These are phyloP conservation scores for Viola pubescens DNA, from an alignment of 441 rosid species.

Conservation along the genomic window DNA sequence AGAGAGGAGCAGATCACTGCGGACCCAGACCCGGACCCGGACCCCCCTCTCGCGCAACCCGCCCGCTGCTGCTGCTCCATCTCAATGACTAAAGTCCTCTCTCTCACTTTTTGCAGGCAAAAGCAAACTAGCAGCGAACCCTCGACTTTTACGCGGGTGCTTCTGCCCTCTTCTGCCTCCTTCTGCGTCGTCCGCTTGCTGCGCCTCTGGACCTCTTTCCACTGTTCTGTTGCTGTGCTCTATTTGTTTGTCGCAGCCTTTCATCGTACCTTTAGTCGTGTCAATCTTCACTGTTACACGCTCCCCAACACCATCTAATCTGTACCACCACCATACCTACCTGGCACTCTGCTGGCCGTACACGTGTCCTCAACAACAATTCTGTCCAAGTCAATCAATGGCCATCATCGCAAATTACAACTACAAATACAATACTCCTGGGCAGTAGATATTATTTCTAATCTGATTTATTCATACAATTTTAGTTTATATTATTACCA, in stretches of 20 bases:
- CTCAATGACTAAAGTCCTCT: constrained; percentile 14
- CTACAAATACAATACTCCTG: no score
- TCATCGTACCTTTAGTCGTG: constrained; percentile 32
- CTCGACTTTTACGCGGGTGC: constrained; percentile 62
- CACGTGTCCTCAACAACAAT: not conserved
- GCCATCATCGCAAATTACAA: no score
- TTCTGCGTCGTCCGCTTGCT: not conserved
- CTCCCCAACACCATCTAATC: constrained; percentile 16
- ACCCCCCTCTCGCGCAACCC: no score
- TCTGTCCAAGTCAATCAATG: no score
- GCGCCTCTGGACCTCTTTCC: not conserved
- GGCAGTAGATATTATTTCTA: no score
- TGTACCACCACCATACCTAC: not conserved
- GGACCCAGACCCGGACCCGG: no score
- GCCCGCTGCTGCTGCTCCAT: no score
- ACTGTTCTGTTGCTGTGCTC: not conserved
- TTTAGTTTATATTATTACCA: no score
- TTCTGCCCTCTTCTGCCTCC: not conserved
- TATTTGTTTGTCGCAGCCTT: constrained; percentile 15
- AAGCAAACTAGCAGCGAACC: constrained; percentile 12
- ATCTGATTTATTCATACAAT: no score
- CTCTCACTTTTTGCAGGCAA: constrained; percentile 15
- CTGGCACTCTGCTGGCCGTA: not conserved
- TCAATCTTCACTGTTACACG: constrained; percentile 22
- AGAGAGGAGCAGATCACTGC: not conserved